phyloP scores from a whole-genome alignment of 2,329 filamentous ascomycete species.

The Pyricularia grisea region DNA sequence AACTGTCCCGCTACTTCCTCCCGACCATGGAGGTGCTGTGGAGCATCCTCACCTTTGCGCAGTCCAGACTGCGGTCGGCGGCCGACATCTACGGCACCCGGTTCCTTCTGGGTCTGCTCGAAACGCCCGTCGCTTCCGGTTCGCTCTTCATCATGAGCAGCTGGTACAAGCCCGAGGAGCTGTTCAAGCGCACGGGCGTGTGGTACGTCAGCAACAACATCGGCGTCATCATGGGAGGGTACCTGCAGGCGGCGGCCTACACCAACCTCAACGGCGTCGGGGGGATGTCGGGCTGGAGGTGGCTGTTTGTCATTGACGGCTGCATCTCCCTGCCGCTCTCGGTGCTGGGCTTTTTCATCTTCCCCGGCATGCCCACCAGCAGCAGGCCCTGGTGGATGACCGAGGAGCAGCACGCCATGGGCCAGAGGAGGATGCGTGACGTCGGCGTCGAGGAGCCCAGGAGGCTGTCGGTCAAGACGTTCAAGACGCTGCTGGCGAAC shows the following conservation, averaged over 20 bases:
- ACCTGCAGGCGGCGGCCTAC: slow-evolving; percentile 43
- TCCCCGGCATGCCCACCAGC: slow-evolving; percentile 23
- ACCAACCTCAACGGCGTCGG: slow-evolving; percentile 38
- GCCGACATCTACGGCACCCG: slow-evolving; percentile 40
- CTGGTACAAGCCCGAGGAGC: slow-evolving; percentile 52
- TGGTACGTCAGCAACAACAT: slow-evolving; percentile 52
- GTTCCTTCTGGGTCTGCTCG: slow-evolving; percentile 44
- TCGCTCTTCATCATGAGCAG: slow-evolving; percentile 37
- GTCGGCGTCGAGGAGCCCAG: slow-evolving; percentile 2
- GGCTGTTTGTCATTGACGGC: slow-evolving; percentile 51
- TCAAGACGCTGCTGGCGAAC: not conserved
- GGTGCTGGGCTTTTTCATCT: slow-evolving; percentile 37
- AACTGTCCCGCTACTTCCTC: slow-evolving; percentile 49
- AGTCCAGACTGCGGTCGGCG: slow-evolving; percentile 39
- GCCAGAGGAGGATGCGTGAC: slow-evolving; percentile 21
- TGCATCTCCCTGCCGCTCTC: slow-evolving; percentile 47
- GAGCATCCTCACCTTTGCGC: slow-evolving; percentile 54
- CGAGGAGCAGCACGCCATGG: slow-evolving; percentile 23
- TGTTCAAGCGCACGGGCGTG: slow-evolving; percentile 54
- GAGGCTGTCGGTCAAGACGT: not conserved
- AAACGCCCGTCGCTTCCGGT: slow-evolving; percentile 45
- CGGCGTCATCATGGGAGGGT: slow-evolving; percentile 23
- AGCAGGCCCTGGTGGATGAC: slow-evolving; percentile 24
- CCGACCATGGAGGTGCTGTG: slow-evolving; percentile 55
- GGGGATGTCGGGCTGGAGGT: slow-evolving; percentile 40